These are phyloP conservation scores for Dillenia suffruticosa DNA, from an alignment of 164 flowering plant species.

Conservation along the genomic window DNA sequence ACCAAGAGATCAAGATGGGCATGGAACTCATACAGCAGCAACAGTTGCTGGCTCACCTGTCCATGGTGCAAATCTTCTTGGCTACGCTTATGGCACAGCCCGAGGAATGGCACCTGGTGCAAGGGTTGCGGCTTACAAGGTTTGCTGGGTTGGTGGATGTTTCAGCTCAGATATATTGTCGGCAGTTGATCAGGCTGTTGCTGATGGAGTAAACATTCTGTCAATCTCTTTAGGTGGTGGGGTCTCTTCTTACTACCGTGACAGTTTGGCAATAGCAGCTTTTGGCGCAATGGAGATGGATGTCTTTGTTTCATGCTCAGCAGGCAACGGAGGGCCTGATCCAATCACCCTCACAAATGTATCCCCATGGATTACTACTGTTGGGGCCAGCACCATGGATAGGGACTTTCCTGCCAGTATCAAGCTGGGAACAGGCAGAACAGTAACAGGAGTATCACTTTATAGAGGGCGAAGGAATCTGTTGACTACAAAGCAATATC, in stretches of 20 bases:
- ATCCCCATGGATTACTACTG: slow-evolving; percentile 67
- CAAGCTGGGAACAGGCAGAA: slow-evolving; percentile 40
- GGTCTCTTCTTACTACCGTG: slow-evolving; percentile 38
- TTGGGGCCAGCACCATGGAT: slow-evolving; percentile 76
- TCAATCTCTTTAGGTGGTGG: slow-evolving; percentile 77
- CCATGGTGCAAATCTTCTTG: slow-evolving; percentile 52
- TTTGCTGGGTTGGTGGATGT: slow-evolving; percentile 69
- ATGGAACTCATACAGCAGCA: slow-evolving; percentile 74
- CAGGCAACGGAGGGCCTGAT: slow-evolving; percentile 70
- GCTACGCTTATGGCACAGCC: slow-evolving; percentile 56
- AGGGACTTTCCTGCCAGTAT: slow-evolving; percentile 55
- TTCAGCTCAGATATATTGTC: slow-evolving; percentile 72
- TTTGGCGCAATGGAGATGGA: slow-evolving; percentile 78
- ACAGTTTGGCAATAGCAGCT: slow-evolving; percentile 48
- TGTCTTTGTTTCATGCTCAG: slow-evolving; percentile 64
- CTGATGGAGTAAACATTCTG: slow-evolving; percentile 58
- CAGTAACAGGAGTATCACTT: slow-evolving; percentile 43
- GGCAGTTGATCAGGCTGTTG: slow-evolving; percentile 61
- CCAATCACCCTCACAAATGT: slow-evolving; percentile 58
- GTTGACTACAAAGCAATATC: slow-evolving; percentile 26
- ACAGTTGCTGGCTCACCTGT: slow-evolving; percentile 70
- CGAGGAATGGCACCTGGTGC: slow-evolving; percentile 61
- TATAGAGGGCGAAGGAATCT: slow-evolving; percentile 42
- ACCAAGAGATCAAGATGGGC: slow-evolving; percentile 71
- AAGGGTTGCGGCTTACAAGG: slow-evolving; percentile 62